Conservation (phyloP, 371 early-diverging fungal species). For the Lichtheimia corymbifera region DNA sequence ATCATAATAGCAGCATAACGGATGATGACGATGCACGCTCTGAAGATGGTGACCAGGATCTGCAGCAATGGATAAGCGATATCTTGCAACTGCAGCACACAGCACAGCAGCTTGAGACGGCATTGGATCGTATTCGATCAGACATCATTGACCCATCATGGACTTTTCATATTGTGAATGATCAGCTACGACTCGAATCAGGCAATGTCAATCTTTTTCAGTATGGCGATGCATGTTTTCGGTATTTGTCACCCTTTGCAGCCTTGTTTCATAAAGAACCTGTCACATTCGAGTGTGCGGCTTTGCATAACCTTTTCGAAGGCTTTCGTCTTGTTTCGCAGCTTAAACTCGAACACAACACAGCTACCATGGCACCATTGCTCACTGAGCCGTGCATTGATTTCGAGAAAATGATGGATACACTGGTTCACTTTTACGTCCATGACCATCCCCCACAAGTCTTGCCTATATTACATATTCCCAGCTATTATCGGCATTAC, state of each 20-base stretch:
- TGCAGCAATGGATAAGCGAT: neutral
- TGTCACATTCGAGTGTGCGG: conserved; percentile 1
- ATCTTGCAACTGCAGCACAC: neutral
- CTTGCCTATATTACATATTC: conserved; percentile 7
- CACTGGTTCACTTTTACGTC: conserved; percentile 4
- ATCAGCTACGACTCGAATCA: conserved; percentile 12
- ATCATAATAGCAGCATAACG: neutral
- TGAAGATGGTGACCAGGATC: neutral
- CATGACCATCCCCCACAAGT: neutral
- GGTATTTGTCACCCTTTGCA: conserved; percentile 17
- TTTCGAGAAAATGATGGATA: neutral
- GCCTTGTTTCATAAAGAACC: conserved; percentile 11
- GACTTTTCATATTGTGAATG: conserved; percentile 16
- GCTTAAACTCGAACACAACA: neutral
- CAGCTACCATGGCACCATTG: neutral
- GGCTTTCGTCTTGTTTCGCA: conserved; percentile 5
- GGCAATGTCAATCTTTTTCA: conserved; percentile 2
- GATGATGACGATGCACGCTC: neutral
- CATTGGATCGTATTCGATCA: neutral
- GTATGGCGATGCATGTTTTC: conserved; percentile 8
- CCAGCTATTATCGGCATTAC: conserved; percentile 12
- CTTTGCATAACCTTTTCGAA: neutral
- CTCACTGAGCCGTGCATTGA: neutral
- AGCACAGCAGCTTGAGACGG: neutral
- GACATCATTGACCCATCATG: conserved; percentile 1